These are phyloP conservation scores for Coriaria nepalensis DNA, from an alignment of 306 rosid species.

Conservation along the genomic window DNA sequence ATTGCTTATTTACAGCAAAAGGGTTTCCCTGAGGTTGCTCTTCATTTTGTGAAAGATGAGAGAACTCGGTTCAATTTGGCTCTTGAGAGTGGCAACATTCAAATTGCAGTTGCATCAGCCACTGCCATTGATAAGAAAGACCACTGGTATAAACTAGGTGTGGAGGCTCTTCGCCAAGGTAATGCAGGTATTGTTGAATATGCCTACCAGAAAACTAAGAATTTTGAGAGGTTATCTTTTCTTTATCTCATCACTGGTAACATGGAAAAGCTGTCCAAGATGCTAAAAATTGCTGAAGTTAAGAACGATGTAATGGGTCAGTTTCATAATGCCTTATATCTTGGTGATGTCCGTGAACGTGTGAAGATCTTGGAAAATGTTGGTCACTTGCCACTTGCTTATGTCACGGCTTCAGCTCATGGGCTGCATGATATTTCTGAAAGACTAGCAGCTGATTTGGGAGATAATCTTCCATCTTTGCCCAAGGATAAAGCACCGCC, in stretches of 20 bases:
- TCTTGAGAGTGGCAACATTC: slow-evolving; percentile 78
- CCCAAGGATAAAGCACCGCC: slow-evolving; percentile 41
- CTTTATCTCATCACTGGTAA: slow-evolving; percentile 76
- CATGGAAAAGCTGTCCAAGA: slow-evolving; percentile 64
- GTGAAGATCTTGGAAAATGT: slow-evolving; percentile 66
- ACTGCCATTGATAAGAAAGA: slow-evolving; percentile 81
- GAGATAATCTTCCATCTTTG: slow-evolving; percentile 57
- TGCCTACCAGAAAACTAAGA: slow-evolving; percentile 84
- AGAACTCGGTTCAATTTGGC: slow-evolving; percentile 77
- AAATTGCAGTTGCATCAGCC: slow-evolving; percentile 86
- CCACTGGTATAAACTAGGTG: slow-evolving; percentile 75
- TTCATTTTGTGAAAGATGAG: slow-evolving; percentile 86
- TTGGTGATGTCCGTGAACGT: slow-evolving; percentile 65
- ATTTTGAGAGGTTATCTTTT: slow-evolving; percentile 74
- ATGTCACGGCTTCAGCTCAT: slow-evolving; percentile 54
- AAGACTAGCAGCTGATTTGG: slow-evolving; percentile 57
- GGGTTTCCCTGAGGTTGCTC: slow-evolving; percentile 88
- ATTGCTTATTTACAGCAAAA: slow-evolving; percentile 85
- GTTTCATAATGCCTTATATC: slow-evolving; percentile 77
- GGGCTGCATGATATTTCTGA: slow-evolving; percentile 62
- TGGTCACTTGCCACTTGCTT: slow-evolving; percentile 77
- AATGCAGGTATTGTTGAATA: slow-evolving; percentile 78
- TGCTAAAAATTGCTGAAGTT: slow-evolving; percentile 84
- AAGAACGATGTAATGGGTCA: slow-evolving; percentile 93
- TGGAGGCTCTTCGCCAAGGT: slow-evolving; percentile 85